Percentiles rank a stretch among this genome's conserved stretches.
These are phyloP conservation scores for Lathyrus sativus DNA, from an alignment of 306 rosid species.

Conservation along the genomic window DNA sequence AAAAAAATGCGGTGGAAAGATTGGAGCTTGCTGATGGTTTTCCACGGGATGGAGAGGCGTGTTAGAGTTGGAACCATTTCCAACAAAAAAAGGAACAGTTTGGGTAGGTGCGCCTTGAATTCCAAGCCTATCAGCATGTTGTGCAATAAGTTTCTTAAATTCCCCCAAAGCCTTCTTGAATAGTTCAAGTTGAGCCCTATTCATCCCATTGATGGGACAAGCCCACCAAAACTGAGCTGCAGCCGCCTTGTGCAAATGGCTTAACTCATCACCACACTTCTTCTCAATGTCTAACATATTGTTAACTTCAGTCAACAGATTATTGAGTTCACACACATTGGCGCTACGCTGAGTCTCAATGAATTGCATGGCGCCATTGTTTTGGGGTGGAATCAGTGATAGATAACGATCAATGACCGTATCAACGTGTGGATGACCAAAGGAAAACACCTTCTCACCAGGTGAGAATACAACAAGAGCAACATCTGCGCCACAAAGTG, in stretches of 20 bases:
- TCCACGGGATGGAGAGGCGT: background rate
- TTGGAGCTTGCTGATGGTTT: background rate
- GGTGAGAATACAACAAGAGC: slow-evolving; percentile 46
- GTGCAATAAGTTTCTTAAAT: background rate
- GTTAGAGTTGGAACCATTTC: background rate
- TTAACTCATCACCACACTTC: background rate
- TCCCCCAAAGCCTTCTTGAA: background rate
- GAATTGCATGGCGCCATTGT: slow-evolving; percentile 6
- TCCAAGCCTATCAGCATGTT: background rate
- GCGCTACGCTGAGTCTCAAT: slow-evolving; percentile 40
- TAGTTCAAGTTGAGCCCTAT: background rate
- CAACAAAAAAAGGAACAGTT: background rate
- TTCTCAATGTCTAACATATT: background rate
- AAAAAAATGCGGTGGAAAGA: background rate
- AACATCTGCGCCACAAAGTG: slow-evolving; percentile 36
- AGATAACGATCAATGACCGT: slow-evolving; percentile 28
- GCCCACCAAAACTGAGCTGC: slow-evolving; percentile 34
- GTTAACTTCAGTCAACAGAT: slow-evolving; percentile 1
- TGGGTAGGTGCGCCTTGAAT: background rate
- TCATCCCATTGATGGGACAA: background rate
- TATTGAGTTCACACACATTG: slow-evolving; percentile 33
- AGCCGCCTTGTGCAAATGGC: background rate
- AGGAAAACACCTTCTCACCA: slow-evolving; percentile 39
- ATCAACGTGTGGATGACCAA: slow-evolving; percentile 47
- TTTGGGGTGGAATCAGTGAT: background rate